These are phyloP conservation scores for Camelina laxa DNA, from an alignment of 345 rosid species.

Conservation along the genomic window DNA sequence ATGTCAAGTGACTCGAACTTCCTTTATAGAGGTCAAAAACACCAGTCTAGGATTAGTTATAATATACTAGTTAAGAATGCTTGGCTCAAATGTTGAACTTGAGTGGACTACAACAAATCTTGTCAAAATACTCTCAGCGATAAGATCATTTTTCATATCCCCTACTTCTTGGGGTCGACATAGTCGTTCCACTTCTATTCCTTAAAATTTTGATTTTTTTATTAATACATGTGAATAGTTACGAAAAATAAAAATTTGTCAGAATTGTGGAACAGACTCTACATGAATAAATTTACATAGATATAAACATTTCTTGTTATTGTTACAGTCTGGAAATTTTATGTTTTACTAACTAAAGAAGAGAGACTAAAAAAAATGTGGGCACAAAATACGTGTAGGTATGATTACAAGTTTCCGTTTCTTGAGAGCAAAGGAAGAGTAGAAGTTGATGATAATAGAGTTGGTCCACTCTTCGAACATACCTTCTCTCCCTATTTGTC, in stretches of 20 bases:
- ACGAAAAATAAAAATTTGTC: neutral
- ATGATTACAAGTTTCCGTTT: constrained; percentile 80
- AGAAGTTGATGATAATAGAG: constrained; percentile 78
- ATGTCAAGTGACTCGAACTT: neutral
- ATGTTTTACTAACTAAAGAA: neutral
- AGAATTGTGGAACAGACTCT: neutral
- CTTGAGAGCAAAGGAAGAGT: constrained; percentile 94
- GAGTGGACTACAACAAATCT: constrained; percentile 32
- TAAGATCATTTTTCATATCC: neutral
- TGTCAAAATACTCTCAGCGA: constrained; percentile 9
- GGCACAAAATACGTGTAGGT: constrained; percentile 50
- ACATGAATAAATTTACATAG: neutral
- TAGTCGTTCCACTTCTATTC: neutral
- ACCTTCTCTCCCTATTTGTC: constrained; percentile 85
- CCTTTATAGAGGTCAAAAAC: neutral
- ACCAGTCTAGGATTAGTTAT: neutral
- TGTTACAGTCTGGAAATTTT: neutral
- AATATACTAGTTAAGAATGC: neutral
- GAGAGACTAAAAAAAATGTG: neutral
- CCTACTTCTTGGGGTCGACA: constrained; percentile 15
- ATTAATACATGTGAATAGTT: neutral
- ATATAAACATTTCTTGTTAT: neutral
- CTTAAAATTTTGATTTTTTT: neutral
- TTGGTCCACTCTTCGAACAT: constrained; percentile 90
- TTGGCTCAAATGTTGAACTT: neutral